A percentile compares a stretch with the other conserved stretches of the same genome.
These are phyloP conservation scores for Populus simonii DNA, from an alignment of 345 rosid genomes.

Conservation along the genomic window DNA sequence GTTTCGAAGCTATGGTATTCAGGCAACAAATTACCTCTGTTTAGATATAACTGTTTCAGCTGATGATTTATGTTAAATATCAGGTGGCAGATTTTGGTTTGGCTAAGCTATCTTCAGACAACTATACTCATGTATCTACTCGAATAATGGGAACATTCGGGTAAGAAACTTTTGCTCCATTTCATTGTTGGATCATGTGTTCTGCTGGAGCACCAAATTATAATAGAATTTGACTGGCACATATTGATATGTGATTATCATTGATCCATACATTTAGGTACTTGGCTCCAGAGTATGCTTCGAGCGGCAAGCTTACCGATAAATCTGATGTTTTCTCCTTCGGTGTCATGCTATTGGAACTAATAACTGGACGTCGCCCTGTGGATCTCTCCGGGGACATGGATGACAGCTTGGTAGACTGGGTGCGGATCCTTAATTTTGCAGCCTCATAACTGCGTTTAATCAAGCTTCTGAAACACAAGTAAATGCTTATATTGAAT, in stretches of 20 bases:
- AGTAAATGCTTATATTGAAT: neutral
- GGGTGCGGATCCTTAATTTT: conserved; percentile 44
- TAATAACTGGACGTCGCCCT: conserved; percentile 75
- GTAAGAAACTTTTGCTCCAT: conserved; percentile 28
- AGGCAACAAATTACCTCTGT: neutral
- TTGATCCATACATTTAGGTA: conserved; percentile 41
- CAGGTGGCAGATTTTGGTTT: conserved; percentile 94
- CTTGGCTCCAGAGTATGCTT: conserved; percentile 93
- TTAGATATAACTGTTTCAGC: neutral
- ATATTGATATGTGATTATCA: neutral
- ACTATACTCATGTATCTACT: conserved; percentile 77
- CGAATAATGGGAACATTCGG: conserved; percentile 98
- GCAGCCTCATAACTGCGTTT: neutral
- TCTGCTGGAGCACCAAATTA: neutral
- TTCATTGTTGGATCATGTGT: neutral
- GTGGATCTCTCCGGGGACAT: conserved; percentile 46
- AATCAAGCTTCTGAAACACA: neutral
- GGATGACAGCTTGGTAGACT: conserved; percentile 89
- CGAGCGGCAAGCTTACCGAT: conserved; percentile 83
- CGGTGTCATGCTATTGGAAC: conserved; percentile 83
- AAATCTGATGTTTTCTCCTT: conserved; percentile 91
- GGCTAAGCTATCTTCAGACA: conserved; percentile 75
- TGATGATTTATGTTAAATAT: neutral
- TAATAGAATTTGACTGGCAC: neutral
- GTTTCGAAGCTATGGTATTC: conserved; percentile 70